phyloP scores from a whole-genome alignment of 495 filamentous ascomycete species.

The Darksidea phi region DNA sequence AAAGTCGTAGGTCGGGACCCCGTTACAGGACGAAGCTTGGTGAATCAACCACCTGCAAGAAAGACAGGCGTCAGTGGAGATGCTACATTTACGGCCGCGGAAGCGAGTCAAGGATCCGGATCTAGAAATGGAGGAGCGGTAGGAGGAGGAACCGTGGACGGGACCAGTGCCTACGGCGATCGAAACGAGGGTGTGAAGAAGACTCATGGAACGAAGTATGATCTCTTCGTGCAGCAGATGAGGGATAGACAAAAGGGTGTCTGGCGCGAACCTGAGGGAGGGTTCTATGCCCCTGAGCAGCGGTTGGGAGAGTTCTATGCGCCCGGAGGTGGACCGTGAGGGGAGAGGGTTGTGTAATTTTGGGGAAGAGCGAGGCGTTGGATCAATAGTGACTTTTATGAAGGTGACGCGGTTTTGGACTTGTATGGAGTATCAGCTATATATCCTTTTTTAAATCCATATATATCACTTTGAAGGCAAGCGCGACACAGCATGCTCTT shows the following conservation, averaged over 20 bases:
- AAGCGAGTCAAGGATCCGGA: neutral
- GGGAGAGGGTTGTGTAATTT: too few relatives aligned
- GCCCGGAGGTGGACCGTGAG: too few relatives aligned
- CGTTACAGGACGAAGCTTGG: neutral
- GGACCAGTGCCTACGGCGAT: neutral
- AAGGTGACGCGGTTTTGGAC: too few relatives aligned
- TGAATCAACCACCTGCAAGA: neutral
- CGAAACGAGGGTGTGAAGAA: neutral
- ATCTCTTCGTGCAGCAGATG: conserved; percentile 15
- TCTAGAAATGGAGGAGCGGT: neutral
- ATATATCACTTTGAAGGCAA: too few relatives aligned
- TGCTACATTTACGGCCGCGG: neutral
- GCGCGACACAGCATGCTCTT: too few relatives aligned
- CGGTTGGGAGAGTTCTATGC: neutral
- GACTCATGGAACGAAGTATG: conserved; percentile 4
- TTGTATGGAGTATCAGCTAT: too few relatives aligned
- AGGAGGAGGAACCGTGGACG: neutral
- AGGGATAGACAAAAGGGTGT: conserved; percentile 4
- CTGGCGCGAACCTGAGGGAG: neutral
- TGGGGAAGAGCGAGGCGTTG: too few relatives aligned
- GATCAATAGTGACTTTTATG: too few relatives aligned
- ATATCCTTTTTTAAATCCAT: too few relatives aligned
- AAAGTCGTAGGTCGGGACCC: conserved; percentile 4
- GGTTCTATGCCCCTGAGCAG: conserved; percentile 15
- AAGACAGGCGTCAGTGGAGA: neutral